A percentile compares a stretch with the other conserved stretches of the same genome.
phyloP scores from a whole-genome alignment of 768 basidiomycete genomes.

The Clitopilus hobsonii region DNA sequence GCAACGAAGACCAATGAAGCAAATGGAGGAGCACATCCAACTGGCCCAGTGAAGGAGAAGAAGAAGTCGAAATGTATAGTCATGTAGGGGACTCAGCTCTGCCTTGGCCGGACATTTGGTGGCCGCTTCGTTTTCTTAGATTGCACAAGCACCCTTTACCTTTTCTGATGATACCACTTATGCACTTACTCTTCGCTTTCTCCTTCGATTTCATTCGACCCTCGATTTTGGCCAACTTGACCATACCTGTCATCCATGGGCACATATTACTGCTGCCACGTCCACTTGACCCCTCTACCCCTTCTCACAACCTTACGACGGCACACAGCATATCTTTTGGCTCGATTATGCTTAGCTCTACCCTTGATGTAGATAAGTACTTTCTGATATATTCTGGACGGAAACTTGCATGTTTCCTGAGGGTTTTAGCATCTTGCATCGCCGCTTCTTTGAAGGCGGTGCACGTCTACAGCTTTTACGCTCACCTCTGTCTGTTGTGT shows the following conservation, averaged over 20 bases:
- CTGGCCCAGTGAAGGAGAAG: slow-evolving; percentile 35
- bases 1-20: slow-evolving; percentile 57
- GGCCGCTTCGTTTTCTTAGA: slow-evolving; percentile 32
- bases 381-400: slow-evolving; percentile 31
- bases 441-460: not conserved
- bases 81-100: slow-evolving; percentile 69
- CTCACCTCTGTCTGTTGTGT: not conserved
- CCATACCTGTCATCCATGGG: no score
- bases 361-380: slow-evolving; percentile 8
- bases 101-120: slow-evolving; percentile 66
- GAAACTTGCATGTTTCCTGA: slow-evolving; percentile 16
- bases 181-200: slow-evolving; percentile 29
- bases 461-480: not conserved
- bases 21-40: slow-evolving; percentile 34
- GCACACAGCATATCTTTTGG: slow-evolving; percentile 7
- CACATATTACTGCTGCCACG: no score
- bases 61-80: slow-evolving; percentile 66
- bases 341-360: slow-evolving; percentile 1
- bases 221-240: slow-evolving; percentile 16
- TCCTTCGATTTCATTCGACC: slow-evolving; percentile 26
- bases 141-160: slow-evolving; percentile 38
- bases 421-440: slow-evolving; percentile 12
- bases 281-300: slow-evolving; percentile 15
- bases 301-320: slow-evolving; percentile 9
- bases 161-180: slow-evolving; percentile 80